phyloP scores from a whole-genome alignment of 2,329 filamentous ascomycete species.

The Pseudogymnoascus sp. region DNA sequence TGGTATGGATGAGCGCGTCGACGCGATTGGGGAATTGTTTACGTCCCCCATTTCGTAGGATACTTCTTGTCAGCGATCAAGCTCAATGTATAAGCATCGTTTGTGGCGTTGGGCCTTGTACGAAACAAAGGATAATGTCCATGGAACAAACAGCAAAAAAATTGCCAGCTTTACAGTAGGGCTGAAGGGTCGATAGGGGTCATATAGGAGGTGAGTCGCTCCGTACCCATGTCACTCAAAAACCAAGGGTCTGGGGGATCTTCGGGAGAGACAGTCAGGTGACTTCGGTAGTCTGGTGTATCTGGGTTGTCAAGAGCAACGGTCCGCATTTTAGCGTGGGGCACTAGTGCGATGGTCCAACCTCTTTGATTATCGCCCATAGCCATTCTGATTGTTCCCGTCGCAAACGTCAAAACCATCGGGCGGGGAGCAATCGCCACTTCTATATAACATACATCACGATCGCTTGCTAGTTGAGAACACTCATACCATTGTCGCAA shows the following conservation, averaged over 20 bases:
- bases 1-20: slow-evolving; percentile 31
- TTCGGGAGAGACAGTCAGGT: background rate
- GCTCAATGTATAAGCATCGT: background rate
- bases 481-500: background rate
- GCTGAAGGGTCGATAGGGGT: slow-evolving; percentile 3
- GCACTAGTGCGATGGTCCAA: background rate
- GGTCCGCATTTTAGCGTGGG: slow-evolving; percentile 7
- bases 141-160: background rate
- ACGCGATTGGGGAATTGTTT: slow-evolving; percentile 5
- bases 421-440: background rate
- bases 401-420: slow-evolving; percentile 2
- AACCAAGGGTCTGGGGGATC: background rate
- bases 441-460: background rate
- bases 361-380: slow-evolving; percentile 5
- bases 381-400: slow-evolving; percentile 6
- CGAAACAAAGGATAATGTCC: background rate
- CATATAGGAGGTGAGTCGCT: slow-evolving; percentile 1
- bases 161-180: background rate
- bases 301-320: slow-evolving; percentile 5
- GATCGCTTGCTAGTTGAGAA: background rate
- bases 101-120: background rate
- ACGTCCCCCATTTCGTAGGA: slow-evolving; percentile 7
- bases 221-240: slow-evolving; percentile 1
- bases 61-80: slow-evolving; percentile 11
- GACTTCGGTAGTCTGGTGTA: background rate